These are phyloP conservation scores for Colletotrichum gloeosporioides DNA, from an alignment of 2,329 filamentous ascomycete genomes.

Conservation along the genomic window DNA sequence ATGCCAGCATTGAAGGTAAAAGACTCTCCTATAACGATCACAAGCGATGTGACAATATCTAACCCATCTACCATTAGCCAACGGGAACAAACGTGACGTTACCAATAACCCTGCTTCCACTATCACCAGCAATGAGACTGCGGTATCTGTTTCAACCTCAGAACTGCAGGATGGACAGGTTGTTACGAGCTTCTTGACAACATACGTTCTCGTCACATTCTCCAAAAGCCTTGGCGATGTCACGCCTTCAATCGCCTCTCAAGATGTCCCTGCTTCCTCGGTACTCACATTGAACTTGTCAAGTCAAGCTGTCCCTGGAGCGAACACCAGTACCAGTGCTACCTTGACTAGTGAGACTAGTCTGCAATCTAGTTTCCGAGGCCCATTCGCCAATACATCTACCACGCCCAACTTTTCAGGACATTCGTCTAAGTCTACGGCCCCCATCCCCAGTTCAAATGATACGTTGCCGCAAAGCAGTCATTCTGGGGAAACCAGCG, in stretches of 20 bases:
- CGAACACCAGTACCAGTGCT: not conserved
- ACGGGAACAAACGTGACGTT: not conserved
- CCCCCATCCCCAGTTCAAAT: accelerated
- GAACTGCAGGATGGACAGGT: not conserved
- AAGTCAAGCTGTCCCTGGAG: not conserved
- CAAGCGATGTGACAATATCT: not conserved
- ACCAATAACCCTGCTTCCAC: accelerated
- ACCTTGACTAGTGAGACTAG: accelerated
- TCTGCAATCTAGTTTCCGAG: not conserved
- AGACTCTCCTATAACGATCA: accelerated
- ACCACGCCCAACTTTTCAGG: accelerated
- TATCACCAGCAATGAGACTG: not conserved
- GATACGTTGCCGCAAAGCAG: not conserved
- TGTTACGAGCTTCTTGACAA: not conserved
- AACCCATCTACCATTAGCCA: not conserved
- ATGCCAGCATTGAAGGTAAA: accelerated
- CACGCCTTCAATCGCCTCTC: not conserved
- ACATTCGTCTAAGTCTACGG: accelerated
- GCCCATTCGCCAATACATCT: not conserved
- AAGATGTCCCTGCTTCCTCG: not conserved
- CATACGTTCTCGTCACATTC: not conserved
- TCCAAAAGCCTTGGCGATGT: not conserved
- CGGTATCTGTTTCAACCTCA: not conserved
- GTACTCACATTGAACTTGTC: not conserved
- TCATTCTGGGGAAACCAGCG: not conserved